Percentiles rank a stretch among this genome's conserved stretches.
These are phyloP conservation scores for Edaphochlamys debaryana DNA, from an alignment of 139 green algal genomes.

Conservation along the genomic window DNA sequence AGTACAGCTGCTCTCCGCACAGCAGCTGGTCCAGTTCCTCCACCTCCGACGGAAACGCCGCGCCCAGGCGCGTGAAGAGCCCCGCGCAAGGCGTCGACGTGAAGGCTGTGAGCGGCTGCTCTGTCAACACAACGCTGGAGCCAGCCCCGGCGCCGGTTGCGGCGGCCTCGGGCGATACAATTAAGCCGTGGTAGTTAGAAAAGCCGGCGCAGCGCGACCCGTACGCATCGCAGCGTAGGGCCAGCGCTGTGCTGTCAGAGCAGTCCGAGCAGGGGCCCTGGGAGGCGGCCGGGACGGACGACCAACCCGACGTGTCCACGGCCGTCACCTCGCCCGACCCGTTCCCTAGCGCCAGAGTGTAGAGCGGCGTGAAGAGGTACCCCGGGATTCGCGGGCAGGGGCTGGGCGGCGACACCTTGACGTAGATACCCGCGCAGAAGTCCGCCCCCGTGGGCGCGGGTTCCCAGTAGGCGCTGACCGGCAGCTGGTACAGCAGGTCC, in stretches of 20 bases:
- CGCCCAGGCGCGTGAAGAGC: conserved; percentile 14
- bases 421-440: conserved; percentile 36
- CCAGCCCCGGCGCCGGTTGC: neutral
- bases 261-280: conserved; percentile 18
- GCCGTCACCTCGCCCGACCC: too few species aligned
- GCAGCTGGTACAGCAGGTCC: conserved; percentile 34
- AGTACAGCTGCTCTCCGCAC: conserved; percentile 47
- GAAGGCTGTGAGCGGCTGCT: conserved; percentile 13
- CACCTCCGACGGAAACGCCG: conserved; percentile 16
- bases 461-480: neutral
- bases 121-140: neutral
- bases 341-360: conserved; percentile 17
- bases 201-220: conserved; percentile 41
- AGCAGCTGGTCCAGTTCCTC: conserved; percentile 50
- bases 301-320: too few species aligned
- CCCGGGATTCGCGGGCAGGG: conserved; percentile 36
- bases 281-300: too few species aligned
- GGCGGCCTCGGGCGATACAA: too few species aligned
- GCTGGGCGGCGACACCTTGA: neutral
- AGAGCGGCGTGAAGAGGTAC: conserved; percentile 44
- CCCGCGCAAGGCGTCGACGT: conserved; percentile 45
- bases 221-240: conserved; percentile 1
- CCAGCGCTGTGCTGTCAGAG: conserved; percentile 11
- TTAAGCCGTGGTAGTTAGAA: conserved; percentile 46
- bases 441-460: neutral